These are phyloP conservation scores for Liquidambar formosana DNA, from an alignment of 164 flowering plant species.

Conservation along the genomic window DNA sequence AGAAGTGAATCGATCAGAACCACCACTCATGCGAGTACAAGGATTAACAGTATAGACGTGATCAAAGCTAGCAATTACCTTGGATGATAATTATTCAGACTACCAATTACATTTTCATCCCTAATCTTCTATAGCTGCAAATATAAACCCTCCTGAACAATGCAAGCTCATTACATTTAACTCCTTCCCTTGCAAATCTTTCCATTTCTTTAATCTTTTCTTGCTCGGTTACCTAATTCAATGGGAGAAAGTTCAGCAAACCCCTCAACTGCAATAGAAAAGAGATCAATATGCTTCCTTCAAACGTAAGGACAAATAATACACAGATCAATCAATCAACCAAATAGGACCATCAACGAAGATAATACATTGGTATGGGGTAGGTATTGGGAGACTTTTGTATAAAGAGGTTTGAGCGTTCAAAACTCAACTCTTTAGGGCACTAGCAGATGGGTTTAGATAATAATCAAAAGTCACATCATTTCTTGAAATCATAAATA, in stretches of 20 bases:
- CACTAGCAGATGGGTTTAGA: not conserved
- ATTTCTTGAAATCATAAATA: not conserved
- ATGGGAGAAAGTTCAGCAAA: slow-evolving; percentile 1
- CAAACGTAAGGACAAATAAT: not conserved
- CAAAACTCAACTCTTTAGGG: not conserved
- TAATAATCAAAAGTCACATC: not conserved
- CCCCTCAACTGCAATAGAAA: not conserved
- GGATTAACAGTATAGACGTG: too few species aligned
- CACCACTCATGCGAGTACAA: too few species aligned
- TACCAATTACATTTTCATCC: not conserved
- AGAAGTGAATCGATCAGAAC: too few species aligned
- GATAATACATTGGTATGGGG: not conserved
- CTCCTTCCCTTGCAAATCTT: not conserved
- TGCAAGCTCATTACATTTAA: not conserved
- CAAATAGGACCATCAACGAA: too few species aligned
- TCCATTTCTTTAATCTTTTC: not conserved
- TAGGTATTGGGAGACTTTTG: not conserved
- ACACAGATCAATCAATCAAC: not conserved
- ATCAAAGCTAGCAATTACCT: too few species aligned
- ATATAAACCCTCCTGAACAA: not conserved
- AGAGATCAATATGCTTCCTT: not conserved
- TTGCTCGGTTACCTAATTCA: not conserved
- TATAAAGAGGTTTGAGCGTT: not conserved
- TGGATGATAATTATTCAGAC: too few species aligned
- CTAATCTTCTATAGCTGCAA: not conserved